phyloP scores from a whole-genome alignment of 495 filamentous ascomycete genomes.

The Gamarada debralockiae region DNA sequence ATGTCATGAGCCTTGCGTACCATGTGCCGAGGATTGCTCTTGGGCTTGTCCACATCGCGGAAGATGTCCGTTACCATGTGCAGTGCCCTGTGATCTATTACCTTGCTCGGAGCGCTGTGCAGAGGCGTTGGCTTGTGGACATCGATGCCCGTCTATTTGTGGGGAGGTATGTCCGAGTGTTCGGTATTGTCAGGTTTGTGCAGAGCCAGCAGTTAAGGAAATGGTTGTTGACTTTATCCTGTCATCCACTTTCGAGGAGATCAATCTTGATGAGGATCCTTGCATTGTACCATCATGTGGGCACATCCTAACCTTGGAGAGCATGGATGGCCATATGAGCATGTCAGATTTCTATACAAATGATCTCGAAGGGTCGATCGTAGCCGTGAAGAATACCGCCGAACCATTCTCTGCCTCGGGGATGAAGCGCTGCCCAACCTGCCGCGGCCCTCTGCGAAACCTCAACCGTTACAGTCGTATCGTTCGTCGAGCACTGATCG shows the following conservation, averaged over 20 bases:
- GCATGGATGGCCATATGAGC: conserved; percentile 63
- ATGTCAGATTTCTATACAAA: conserved; percentile 54
- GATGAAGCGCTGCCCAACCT: conserved; percentile 60
- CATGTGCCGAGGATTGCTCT: conserved; percentile 57
- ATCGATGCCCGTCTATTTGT: conserved; percentile 62
- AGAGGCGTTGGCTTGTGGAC: conserved; percentile 47
- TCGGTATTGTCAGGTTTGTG: conserved; percentile 57
- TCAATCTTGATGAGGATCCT: conserved; percentile 55
- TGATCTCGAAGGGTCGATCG: conserved; percentile 39
- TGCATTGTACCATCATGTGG: conserved; percentile 62
- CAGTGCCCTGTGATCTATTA: conserved; percentile 60
- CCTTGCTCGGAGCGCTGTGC: conserved; percentile 58
- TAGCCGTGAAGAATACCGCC: conserved; percentile 35
- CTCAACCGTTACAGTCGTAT: conserved; percentile 66
- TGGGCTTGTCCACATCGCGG: conserved; percentile 54
- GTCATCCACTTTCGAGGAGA: conserved; percentile 45
- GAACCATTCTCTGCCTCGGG: conserved; percentile 49
- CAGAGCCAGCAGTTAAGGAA: conserved; percentile 38
- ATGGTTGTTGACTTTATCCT: conserved; percentile 52
- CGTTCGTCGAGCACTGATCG: conserved; percentile 56
- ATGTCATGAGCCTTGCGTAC: conserved; percentile 62
- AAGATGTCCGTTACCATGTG: conserved; percentile 62
- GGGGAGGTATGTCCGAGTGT: conserved; percentile 60
- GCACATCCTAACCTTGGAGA: conserved; percentile 58
- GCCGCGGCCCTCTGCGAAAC: conserved; percentile 57